Evolutionary conservation across 805 yeast species (phyloP), one percentile per base, ranked within the genome.

Genomic region (Dipodascus geniculatus): DNA sequence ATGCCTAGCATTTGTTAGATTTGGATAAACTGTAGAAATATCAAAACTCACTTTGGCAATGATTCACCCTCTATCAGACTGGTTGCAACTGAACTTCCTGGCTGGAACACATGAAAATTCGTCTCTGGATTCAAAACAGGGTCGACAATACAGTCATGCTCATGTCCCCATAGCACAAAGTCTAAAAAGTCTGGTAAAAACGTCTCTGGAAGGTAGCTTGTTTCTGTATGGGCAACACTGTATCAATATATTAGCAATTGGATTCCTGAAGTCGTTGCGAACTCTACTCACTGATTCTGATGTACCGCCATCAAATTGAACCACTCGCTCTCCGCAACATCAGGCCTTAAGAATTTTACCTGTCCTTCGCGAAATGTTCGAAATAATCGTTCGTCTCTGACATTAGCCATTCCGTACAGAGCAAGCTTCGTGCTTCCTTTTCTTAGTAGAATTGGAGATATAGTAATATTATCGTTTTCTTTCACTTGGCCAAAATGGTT

Each of bases 161-260:
- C 99, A 67, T 93, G 99, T 17, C 99, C 99, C 99, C 99, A 93
- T 1, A 90, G 70, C 0, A 93, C 82, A 54, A 91, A 72, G 63
- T 93, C 89, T 49, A 93, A 62, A 64, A 90, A 89, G 6, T 75
- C 71, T 0, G 98, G 99, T 22, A 93, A 69, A 60, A 86, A 85
- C 52, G 74, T 76, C 58, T 90, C 98, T 3, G 97, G 98, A 2
- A 93, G 71, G 58, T 85, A 85, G 2, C 87, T 82, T 0, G 95
- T 86, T 48, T 81, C 80, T 1, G 95, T 79, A 61, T 90, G 90
- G 3, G 84, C 80, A 1, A 82, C 77, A 64, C 87, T 56, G 42
- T 55, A 53, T 22, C 14, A 14, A 22, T 19, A 33, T 33, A 3
- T 6, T 11, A 17, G 23, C 22, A n/a, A n/a, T n/a, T n/a, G 23